Conservation (phyloP, 768 basidiomycete genomes). For the Russula sp. region DNA sequence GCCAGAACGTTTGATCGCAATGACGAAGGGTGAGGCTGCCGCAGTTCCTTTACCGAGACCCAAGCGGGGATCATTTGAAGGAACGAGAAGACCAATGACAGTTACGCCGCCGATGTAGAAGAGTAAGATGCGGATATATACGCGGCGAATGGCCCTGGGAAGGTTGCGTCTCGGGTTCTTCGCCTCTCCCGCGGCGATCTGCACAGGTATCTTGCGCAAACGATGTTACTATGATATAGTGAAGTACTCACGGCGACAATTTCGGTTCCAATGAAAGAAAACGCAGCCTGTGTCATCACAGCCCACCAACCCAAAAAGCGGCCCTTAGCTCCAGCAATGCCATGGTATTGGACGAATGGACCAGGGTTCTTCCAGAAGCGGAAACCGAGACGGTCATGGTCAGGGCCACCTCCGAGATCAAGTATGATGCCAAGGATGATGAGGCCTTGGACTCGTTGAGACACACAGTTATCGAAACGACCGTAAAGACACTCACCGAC, state of each 20-base stretch:
- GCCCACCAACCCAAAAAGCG: slow-evolving; percentile 72
- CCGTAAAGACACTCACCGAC: slow-evolving; percentile 45
- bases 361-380: slow-evolving; percentile 87
- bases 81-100: slow-evolving; percentile 80
- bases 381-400: slow-evolving; percentile 65
- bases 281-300: slow-evolving; percentile 81
- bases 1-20: slow-evolving; percentile 82
- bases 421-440: slow-evolving; percentile 59
- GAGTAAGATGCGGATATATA: slow-evolving; percentile 74
- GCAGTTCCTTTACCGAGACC: slow-evolving; percentile 51
- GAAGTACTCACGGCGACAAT: slow-evolving; percentile 71
- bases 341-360: slow-evolving; percentile 68
- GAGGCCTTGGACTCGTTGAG: slow-evolving; percentile 33
- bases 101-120: slow-evolving; percentile 61
- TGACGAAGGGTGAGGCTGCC: slow-evolving; percentile 83
- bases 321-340: slow-evolving; percentile 62
- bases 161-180: slow-evolving; percentile 76
- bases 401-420: slow-evolving; percentile 85
- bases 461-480: slow-evolving; percentile 20
- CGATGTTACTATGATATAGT: too few species aligned
- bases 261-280: slow-evolving; percentile 91
- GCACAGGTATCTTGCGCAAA: not conserved
- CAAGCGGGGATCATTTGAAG: slow-evolving; percentile 57
- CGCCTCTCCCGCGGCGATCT: slow-evolving; percentile 87
- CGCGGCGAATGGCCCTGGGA: slow-evolving; percentile 52